These are phyloP conservation scores for Drosera spatulata DNA, from an alignment of 179 eudicot genomes.

Conservation along the genomic window DNA sequence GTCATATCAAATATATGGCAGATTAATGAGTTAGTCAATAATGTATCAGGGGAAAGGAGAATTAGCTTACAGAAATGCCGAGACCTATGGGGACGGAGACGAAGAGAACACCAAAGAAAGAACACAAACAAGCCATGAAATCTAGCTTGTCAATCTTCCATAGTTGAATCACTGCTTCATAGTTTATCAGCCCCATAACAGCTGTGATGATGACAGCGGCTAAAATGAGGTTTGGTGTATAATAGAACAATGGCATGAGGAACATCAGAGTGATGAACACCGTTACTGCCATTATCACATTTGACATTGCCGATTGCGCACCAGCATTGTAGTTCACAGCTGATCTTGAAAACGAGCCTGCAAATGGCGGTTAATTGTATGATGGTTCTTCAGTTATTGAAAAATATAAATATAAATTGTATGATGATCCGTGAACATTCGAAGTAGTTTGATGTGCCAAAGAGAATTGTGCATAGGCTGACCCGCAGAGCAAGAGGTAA, in stretches of 20 bases:
- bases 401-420: no score
- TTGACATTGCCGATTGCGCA: slow-evolving; percentile 67
- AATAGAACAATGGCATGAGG: slow-evolving; percentile 77
- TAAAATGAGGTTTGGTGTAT: slow-evolving; percentile 81
- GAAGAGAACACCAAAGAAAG: slow-evolving; percentile 77
- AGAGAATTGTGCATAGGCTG: not conserved
- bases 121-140: slow-evolving; percentile 60
- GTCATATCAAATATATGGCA: not conserved
- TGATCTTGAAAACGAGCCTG: slow-evolving; percentile 82
- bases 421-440: not conserved
- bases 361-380: not conserved
- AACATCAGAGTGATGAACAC: slow-evolving; percentile 71
- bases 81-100: slow-evolving; percentile 73
- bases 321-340: slow-evolving; percentile 94
- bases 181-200: slow-evolving; percentile 56
- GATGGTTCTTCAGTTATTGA: no score
- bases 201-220: slow-evolving; percentile 82
- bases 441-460: not conserved
- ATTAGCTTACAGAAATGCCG: slow-evolving; percentile 55
- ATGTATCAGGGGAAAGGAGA: not conserved
- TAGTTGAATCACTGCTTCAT: slow-evolving; percentile 40
- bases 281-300: slow-evolving; percentile 70
- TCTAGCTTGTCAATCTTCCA: slow-evolving; percentile 93
- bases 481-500: no score
- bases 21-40: not conserved